phyloP scores from a whole-genome alignment of 306 rosid genomes.

The Quercus cerris region DNA sequence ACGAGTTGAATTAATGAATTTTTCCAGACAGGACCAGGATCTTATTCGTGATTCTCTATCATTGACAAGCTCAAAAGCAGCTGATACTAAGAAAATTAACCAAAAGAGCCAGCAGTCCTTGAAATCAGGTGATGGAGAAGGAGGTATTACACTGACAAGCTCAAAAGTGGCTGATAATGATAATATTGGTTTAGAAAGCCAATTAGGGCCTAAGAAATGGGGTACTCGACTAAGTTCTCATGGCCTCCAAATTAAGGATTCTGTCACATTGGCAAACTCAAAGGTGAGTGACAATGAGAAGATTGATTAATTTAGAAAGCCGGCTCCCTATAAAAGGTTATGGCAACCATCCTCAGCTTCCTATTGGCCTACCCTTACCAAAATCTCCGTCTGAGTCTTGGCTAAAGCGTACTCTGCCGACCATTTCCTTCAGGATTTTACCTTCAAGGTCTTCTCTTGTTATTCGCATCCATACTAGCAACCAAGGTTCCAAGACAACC shows the following conservation, averaged over 20 bases:
- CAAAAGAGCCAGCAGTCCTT: constrained; percentile 27
- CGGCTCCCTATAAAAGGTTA: constrained; percentile 16
- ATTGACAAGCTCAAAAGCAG: constrained; percentile 15
- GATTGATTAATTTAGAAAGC: constrained; percentile 4
- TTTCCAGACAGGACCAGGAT: constrained; percentile 18
- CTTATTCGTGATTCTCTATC: constrained; percentile 21
- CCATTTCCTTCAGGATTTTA: constrained; percentile 44
- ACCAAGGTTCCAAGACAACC: constrained; percentile 18
- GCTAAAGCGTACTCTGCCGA: constrained; percentile 72
- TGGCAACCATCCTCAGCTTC: constrained; percentile 23
- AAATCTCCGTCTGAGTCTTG: constrained; percentile 94
- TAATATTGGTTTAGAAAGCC: constrained; percentile 35
- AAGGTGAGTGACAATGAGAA: constrained; percentile 15
- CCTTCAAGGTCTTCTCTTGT: constrained; percentile 39
- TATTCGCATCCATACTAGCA: constrained; percentile 15
- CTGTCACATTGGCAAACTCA: constrained; percentile 20
- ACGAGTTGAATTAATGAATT: constrained; percentile 24
- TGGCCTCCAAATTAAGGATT: constrained; percentile 21
- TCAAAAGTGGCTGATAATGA: constrained; percentile 21
- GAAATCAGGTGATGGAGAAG: constrained; percentile 22
- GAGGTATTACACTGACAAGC: constrained; percentile 20
- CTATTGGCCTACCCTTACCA: constrained; percentile 60
- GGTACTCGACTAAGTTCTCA: constrained; percentile 13
- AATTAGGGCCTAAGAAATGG: background rate
- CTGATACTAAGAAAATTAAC: constrained; percentile 1